Evolutionary conservation across 768 basidiomycete species (phyloP), one percentile per base, ranked within the genome.

Genomic region (Russula compacta): DNA sequence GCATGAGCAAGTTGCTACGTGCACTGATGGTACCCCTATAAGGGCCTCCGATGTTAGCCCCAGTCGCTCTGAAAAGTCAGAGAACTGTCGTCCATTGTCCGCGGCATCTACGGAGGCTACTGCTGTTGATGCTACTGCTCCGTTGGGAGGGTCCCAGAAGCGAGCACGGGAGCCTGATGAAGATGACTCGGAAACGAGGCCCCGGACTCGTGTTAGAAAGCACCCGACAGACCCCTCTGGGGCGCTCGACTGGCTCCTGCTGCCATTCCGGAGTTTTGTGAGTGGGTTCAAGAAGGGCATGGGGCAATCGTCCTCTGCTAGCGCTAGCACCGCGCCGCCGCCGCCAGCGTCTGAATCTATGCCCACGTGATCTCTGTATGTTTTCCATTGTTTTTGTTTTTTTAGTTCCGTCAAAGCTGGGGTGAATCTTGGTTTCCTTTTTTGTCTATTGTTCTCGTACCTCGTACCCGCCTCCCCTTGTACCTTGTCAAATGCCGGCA

Each of bases 131-230:
- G 54, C 69, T 3, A 58, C 68, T 38, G 63, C 68, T 29, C 61
- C 66, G 38, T 52, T 56, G 32, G 49, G 67, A 67, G 66, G 68
- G 59, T 76, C 80, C 52, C 67, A 69, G 58, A 84, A 85, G 70
- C 80, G 84, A 40, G 64, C 65, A 21, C 78, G 81, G 35, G 82
- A 83, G 63, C 69, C 67, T 11, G 72, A 71, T 11, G 68, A 51
- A 21, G 71, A 74, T 29, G 69, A 58, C 5, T 73, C 65, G 29
- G 78, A 78, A n/a, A 73, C 68, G 21, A 77, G 78, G 42, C 78
- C 78, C 21, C 56, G 72, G 32, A 81, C 78, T 57, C 83, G 85
- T n/a, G 74, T 78, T 14, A 78, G 85, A 39, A 81, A 71, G 36
- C 79, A 77, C 54, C 68, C 0, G 81, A 81, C 71, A 46, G n/a